Conservation (phyloP, 2,329 filamentous ascomycete genomes). For the Onygenales sp. region DNA sequence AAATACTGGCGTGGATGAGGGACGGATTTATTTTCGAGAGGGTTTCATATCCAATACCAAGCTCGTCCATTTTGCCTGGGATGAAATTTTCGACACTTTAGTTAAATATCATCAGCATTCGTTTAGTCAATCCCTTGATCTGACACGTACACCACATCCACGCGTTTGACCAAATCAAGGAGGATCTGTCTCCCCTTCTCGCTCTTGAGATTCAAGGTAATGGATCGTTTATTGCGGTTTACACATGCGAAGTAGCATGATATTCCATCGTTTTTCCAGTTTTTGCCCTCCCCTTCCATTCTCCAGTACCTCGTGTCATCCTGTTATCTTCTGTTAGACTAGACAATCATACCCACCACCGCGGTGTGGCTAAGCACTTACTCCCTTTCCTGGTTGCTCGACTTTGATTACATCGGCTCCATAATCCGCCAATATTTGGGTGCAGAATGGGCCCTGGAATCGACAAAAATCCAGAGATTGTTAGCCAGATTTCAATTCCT, state of each 20-base stretch:
- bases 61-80: slow-evolving; percentile 32
- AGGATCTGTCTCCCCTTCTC: slow-evolving; percentile 22
- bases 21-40: slow-evolving; percentile 28
- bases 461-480: not conserved
- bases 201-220: slow-evolving; percentile 25
- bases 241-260: slow-evolving; percentile 36
- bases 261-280: slow-evolving; percentile 23
- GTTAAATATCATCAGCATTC: not conserved
- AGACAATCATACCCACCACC: slow-evolving; percentile 8
- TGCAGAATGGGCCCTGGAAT: slow-evolving; percentile 27
- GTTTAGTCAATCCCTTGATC: not conserved
- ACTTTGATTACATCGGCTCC: slow-evolving; percentile 34
- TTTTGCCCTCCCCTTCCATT: slow-evolving; percentile 17
- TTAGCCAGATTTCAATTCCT: not conserved
- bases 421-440: slow-evolving; percentile 38
- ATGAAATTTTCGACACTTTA: slow-evolving; percentile 35
- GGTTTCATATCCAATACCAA: slow-evolving; percentile 32
- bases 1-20: slow-evolving; percentile 36
- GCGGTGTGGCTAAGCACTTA: slow-evolving; percentile 18
- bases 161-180: slow-evolving; percentile 23
- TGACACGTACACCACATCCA: slow-evolving; percentile 29
- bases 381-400: slow-evolving; percentile 27
- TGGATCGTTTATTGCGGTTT: slow-evolving; percentile 38
- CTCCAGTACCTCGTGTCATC: slow-evolving; percentile 26
- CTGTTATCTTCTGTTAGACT: slow-evolving; percentile 6